Percentiles rank a stretch among this genome's conserved stretches.
Conservation (phyloP, 2,329 filamentous ascomycete species). For the Fusarium sp. region DNA sequence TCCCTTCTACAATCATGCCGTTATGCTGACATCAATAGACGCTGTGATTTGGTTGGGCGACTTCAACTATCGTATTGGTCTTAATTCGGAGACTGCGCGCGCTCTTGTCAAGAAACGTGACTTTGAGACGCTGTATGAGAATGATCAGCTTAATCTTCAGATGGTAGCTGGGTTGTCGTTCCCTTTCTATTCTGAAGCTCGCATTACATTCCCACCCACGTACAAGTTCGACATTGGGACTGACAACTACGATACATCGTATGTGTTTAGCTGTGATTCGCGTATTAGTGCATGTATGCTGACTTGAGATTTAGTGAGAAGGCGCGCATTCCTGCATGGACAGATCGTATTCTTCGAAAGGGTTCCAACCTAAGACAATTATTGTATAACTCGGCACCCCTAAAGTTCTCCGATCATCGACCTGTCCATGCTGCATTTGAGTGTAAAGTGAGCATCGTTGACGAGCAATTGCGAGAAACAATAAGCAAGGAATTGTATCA, state of each 20-base stretch:
- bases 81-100: slow-evolving; percentile 81
- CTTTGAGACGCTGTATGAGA: slow-evolving; percentile 84
- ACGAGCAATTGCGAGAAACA: slow-evolving; percentile 77
- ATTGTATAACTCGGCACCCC: slow-evolving; percentile 82
- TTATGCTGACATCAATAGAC: slow-evolving; percentile 54
- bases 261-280: slow-evolving; percentile 48
- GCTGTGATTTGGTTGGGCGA: slow-evolving; percentile 95
- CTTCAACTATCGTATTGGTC: slow-evolving; percentile 96
- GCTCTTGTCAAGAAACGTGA: slow-evolving; percentile 78
- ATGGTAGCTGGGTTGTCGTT: slow-evolving; percentile 95
- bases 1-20: not conserved
- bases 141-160: slow-evolving; percentile 95
- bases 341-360: slow-evolving; percentile 90
- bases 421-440: slow-evolving; percentile 92
- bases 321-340: slow-evolving; percentile 95
- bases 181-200: slow-evolving; percentile 89
- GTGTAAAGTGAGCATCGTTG: slow-evolving; percentile 82
- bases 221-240: slow-evolving; percentile 95
- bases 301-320: slow-evolving; percentile 74
- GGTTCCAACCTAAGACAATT: slow-evolving; percentile 85
- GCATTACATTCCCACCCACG: slow-evolving; percentile 89
- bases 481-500: slow-evolving; percentile 82
- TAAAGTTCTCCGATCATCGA: slow-evolving; percentile 94
- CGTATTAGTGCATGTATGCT: slow-evolving; percentile 11
- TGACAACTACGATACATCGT: slow-evolving; percentile 92